Conservation (phyloP, 768 basidiomycete genomes). For the Lactifluus hygrophoroides region DNA sequence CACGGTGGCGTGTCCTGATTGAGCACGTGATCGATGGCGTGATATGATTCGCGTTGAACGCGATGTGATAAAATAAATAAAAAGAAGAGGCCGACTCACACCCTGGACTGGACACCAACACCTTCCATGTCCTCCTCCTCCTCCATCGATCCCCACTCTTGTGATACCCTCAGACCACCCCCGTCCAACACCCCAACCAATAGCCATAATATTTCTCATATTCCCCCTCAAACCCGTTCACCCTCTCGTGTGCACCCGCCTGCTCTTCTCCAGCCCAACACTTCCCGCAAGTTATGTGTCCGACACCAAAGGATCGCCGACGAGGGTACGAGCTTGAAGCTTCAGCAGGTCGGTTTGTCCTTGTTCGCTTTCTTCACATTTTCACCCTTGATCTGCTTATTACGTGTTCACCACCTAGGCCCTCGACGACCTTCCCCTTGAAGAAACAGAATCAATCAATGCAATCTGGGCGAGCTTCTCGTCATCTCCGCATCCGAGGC, state of each 20-base stretch:
- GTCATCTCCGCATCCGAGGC: conserved; percentile 81
- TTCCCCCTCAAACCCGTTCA: no score
- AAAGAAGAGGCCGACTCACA: no score
- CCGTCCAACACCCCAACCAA: conserved; percentile 33
- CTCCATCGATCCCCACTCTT: conserved; percentile 38
- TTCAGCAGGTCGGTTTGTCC: conserved; percentile 64
- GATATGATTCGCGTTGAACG: not conserved
- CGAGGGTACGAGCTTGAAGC: conserved; percentile 83
- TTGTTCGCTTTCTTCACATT: not conserved
- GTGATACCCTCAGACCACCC: conserved; percentile 42
- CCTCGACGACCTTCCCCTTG: conserved; percentile 77
- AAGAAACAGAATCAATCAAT: conserved; percentile 82
- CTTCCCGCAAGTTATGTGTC: conserved; percentile 76
- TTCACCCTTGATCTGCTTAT: not conserved
- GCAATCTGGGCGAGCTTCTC: conserved; percentile 96
- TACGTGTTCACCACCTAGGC: conserved; percentile 42
- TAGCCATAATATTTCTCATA: no score
- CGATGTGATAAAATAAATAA: not conserved
- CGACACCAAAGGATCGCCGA: conserved; percentile 96
- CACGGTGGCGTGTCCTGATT: no score
- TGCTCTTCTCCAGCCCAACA: conserved; percentile 23
- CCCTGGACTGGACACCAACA: no score
- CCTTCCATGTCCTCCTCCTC: conserved; percentile 1
- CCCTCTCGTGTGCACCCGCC: not conserved
- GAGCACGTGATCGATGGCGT: conserved; percentile 10